Conservation (phyloP, 768 basidiomycete genomes). For the Kwoniella heveanensis region DNA sequence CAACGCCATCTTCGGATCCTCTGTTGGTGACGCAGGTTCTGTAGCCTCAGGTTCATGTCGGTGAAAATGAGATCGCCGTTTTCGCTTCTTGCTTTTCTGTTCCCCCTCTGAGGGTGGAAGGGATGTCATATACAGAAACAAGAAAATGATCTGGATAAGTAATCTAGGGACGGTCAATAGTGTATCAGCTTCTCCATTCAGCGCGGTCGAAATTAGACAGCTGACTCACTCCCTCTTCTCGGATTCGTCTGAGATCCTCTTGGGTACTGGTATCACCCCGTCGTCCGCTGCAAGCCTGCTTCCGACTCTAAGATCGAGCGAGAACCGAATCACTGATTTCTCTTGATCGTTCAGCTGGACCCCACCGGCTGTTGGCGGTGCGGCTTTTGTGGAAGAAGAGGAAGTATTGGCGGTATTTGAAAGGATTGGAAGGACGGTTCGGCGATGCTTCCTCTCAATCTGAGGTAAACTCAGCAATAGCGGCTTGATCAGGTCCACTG, state of each 20-base stretch:
- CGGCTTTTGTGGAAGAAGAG: neutral
- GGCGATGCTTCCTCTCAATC: slow-evolving; percentile 40
- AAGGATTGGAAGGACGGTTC: slow-evolving; percentile 24
- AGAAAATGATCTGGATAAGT: slow-evolving; percentile 44
- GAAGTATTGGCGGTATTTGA: neutral
- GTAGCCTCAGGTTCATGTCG: slow-evolving; percentile 3
- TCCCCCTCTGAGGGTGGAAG: neutral
- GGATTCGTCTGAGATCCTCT: slow-evolving; percentile 42
- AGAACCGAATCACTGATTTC: slow-evolving; percentile 7
- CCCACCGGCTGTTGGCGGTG: slow-evolving; percentile 2
- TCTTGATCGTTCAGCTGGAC: slow-evolving; percentile 6
- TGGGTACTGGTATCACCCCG: slow-evolving; percentile 14
- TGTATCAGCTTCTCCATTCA: slow-evolving; percentile 1
- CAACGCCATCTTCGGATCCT: slow-evolving; percentile 38
- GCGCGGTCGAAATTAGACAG: neutral
- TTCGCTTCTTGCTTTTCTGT: slow-evolving; percentile 31
- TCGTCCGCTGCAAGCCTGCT: slow-evolving; percentile 30
- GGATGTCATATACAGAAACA: slow-evolving; percentile 26
- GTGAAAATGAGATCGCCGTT: slow-evolving; percentile 20
- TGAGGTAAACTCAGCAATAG: slow-evolving; percentile 30
- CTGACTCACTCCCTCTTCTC: slow-evolving; percentile 50
- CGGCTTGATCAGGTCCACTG: slow-evolving; percentile 9
- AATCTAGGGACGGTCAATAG: slow-evolving; percentile 26
- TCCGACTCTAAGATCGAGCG: slow-evolving; percentile 26
- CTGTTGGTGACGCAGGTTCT: slow-evolving; percentile 5